Conservation (phyloP, 2,329 filamentous ascomycete species). For the Coleophoma crateriformis region DNA sequence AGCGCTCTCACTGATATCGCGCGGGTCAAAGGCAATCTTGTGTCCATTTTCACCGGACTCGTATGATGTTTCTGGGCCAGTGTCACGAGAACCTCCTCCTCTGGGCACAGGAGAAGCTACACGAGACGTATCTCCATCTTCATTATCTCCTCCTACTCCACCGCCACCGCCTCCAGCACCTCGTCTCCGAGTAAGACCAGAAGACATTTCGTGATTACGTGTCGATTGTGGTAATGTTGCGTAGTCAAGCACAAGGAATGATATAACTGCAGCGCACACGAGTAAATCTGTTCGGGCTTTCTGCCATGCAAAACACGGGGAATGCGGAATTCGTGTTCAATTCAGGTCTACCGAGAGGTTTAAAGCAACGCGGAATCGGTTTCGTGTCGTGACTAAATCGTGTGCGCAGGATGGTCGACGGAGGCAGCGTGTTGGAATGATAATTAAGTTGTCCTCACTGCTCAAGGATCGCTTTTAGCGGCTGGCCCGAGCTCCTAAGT, state of each 20-base stretch:
- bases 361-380: neutral
- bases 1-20: conserved; percentile 94
- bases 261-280: conserved; percentile 14
- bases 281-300: conserved; percentile 12
- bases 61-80: conserved; percentile 75
- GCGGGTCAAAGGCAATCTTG: conserved; percentile 96
- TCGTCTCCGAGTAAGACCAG: conserved; percentile 58
- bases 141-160: conserved; percentile 58
- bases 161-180: conserved; percentile 59
- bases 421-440: neutral
- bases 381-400: neutral
- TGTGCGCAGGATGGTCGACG: neutral
- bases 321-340: neutral
- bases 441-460: neutral
- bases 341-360: neutral
- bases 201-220: conserved; percentile 31
- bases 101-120: conserved; percentile 61
- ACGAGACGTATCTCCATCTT: conserved; percentile 58
- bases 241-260: conserved; percentile 16
- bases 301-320: conserved; percentile 14
- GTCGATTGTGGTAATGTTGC: conserved; percentile 7
- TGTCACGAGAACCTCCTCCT: conserved; percentile 52
- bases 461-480: neutral
- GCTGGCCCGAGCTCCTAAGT: neutral
- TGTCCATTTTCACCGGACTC: conserved; percentile 91